Evolutionary conservation across 768 basidiomycete genomes (phyloP), one percentile per base, ranked within the genome.

Genomic region (Russula griseocarnosa): DNA sequence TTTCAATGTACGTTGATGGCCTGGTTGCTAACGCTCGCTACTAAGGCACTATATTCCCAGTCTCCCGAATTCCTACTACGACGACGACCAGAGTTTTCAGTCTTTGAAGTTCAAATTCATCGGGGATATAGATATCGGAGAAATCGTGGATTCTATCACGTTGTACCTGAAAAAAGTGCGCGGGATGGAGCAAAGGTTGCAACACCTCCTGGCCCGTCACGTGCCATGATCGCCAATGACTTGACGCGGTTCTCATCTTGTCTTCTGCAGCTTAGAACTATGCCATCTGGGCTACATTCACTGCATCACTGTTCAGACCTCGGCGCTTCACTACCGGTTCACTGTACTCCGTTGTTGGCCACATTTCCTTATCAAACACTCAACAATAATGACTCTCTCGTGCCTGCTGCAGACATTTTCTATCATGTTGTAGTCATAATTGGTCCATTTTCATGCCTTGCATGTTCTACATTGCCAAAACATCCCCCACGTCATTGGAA

Each of bases 101-200:
- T 40, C 32, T 18, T 30, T 65, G n/a, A 65, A 61, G 49, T 51
- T 38, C 42, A 22, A 30, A 13, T 61, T 65, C 9, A 20, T 65
- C 13, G 64, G 64, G 26, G 38, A 61, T 24, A 42, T 61, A 14
- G 59, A 51, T 47, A 38, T 61, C 5, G 20, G 40, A 20, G 64
- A 65, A 38, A 24, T 65, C 34, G 32, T 36, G 42, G 32, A 47
- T 24, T 61, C 64, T 16, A 65, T 65, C n/a, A 44, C 42, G 26
- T 18, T 65, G 1, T 65, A 65, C 55, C 24, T 61, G 47, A 65
- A 65, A 20, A 65, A 61, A 30, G 64, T 65, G 30, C 55, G 8
- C 14, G 42, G 30, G 16, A 52, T 65, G 64, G 50, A 50, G 10
- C 55, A 52, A 38, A 65, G 44, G 49, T 20, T 65, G 5, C 49